phyloP scores from a whole-genome alignment of 352 stramenopile species.

The Globisporangium camurandrum region DNA sequence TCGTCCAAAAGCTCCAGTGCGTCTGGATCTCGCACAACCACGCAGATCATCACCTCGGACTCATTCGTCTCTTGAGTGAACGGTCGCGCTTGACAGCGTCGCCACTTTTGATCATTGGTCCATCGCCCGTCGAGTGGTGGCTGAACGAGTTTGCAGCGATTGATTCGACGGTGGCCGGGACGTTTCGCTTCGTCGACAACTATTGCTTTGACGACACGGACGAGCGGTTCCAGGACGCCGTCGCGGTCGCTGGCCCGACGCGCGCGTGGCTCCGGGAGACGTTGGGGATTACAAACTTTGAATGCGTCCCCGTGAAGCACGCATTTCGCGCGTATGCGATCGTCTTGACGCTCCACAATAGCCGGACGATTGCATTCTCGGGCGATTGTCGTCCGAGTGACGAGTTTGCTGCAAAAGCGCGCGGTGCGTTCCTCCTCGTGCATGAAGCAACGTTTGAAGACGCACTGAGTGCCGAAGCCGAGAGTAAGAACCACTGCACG shows the following conservation, averaged over 20 bases:
- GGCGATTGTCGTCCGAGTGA: constrained; percentile 92
- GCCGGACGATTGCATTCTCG: constrained; percentile 89
- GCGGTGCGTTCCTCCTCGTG: constrained; percentile 87
- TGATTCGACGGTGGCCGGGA: constrained; percentile 64
- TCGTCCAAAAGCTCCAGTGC: constrained; percentile 76
- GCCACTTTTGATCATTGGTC: constrained; percentile 91
- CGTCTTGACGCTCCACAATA: constrained; percentile 60
- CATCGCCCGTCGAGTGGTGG: constrained; percentile 84
- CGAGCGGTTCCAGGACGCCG: constrained; percentile 22
- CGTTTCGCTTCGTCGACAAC: constrained; percentile 89
- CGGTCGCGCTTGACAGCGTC: constrained; percentile 42
- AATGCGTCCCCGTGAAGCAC: constrained; percentile 83
- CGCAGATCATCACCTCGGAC: constrained; percentile 95
- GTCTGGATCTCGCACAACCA: constrained; percentile 98
- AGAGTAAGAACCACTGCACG: constrained; percentile 93
- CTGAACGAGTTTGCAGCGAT: constrained; percentile 87
- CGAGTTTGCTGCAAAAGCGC: constrained; percentile 39
- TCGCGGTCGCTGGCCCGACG: constrained; percentile 26
- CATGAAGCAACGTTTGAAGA: constrained; percentile 98
- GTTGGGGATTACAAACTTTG: constrained; percentile 39
- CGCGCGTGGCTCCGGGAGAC: constrained; percentile 28
- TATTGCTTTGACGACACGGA: constrained; percentile 72
- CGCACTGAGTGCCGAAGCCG: constrained; percentile 87
- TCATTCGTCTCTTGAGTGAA: constrained; percentile 86
- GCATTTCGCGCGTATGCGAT: constrained; percentile 88